Base-by-base conservation (phyloP, 345 rosid species). In the Cardiospermum halicacabum region DNA sequence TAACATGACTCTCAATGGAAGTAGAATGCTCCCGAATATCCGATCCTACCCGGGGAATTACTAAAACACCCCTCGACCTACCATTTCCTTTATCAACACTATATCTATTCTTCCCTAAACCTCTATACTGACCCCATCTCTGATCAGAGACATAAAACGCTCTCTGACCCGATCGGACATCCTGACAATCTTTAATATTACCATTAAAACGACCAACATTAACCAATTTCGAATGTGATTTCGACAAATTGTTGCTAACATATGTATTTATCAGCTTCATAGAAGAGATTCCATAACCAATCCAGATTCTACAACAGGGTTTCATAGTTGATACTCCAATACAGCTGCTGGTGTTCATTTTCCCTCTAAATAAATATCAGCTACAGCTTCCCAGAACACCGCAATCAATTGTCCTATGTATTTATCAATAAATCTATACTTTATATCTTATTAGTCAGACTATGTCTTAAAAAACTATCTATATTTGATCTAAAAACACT, bases 51-150 rank as follows among this genome's bases (percentile, higher is more conserved):
- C 69, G 66, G 81, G 96, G 96, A 56, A 87, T 79, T 55, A 85
- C 75, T 77, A 91, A 88, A 78, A 86, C 65, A 83, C 80, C 91
- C 92, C 95, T 86, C 92, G 92, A 85, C 22, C 66, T 76, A 39
- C 70, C 32, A 64, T 67, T 53, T 48, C 64, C 65, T 4, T 70
- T 81, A 77, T 37, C 59, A 5, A 57, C 80, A 70, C 59, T 27
- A 50, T 53, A 45, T 58, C 69, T 60, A 24, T 68, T 58, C 16
- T 53, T 56, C 47, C 58, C 67, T 64, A 62, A 72, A 49, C 49
- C 74, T 67, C 70, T 80, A 70, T 78, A 62, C 16, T 64, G 73
- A 75, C 77, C 74, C 84, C 79, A 76, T 61, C 64, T 71, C 65
- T 75, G 77, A 79, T 75, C 82, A 61, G 92, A 78, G 62, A 73